A percentile compares a stretch with the other conserved stretches of the same genome.
Evolutionary conservation across 1,284 basidiomycete genomes (phyloP).

Genomic region (Ceratobasidium sp.): DNA sequence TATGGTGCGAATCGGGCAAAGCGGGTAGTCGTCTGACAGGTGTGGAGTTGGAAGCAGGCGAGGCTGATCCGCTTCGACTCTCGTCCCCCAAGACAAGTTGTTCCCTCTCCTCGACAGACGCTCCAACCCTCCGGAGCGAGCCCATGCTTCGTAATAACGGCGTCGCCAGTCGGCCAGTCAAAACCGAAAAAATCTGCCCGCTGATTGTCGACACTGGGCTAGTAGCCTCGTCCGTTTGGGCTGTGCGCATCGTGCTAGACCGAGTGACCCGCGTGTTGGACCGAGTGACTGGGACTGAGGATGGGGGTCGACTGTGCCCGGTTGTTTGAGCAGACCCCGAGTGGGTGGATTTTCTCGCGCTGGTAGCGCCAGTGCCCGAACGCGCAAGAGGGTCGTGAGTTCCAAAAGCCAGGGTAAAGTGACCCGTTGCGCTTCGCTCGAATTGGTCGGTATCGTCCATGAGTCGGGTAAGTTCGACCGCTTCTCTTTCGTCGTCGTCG

Average conservation of each 20-base stretch:
- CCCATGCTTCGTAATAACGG: conserved; percentile 23
- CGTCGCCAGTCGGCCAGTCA: conserved; percentile 1
- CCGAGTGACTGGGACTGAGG: conserved; percentile 8
- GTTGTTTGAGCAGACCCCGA: background rate
- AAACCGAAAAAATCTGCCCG: conserved; percentile 28
- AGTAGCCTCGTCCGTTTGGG: background rate
- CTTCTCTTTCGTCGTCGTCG: background rate
- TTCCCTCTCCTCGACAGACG: background rate
- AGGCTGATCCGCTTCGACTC: background rate
- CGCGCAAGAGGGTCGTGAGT: background rate
- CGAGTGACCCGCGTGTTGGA: conserved; percentile 28
- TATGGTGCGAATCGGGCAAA: conserved; percentile 1
- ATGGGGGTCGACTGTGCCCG: conserved; percentile 10
- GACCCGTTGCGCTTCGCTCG: conserved; percentile 6
- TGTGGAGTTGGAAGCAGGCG: too few relatives aligned
- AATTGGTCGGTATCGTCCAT: conserved; percentile 1
- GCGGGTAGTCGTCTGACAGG: background rate
- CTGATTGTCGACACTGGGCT: conserved; percentile 25
- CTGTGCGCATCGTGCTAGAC: conserved; percentile 31
- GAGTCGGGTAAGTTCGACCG: background rate
- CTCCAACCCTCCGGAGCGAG: conserved; percentile 17
- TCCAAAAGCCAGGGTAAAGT: conserved; percentile 30
- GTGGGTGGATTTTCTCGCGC: background rate
- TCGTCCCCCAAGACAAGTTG: background rate
- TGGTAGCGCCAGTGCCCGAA: background rate